These are phyloP conservation scores for Dichomitus squalens DNA, from an alignment of 1,284 basidiomycete species.

Conservation along the genomic window DNA sequence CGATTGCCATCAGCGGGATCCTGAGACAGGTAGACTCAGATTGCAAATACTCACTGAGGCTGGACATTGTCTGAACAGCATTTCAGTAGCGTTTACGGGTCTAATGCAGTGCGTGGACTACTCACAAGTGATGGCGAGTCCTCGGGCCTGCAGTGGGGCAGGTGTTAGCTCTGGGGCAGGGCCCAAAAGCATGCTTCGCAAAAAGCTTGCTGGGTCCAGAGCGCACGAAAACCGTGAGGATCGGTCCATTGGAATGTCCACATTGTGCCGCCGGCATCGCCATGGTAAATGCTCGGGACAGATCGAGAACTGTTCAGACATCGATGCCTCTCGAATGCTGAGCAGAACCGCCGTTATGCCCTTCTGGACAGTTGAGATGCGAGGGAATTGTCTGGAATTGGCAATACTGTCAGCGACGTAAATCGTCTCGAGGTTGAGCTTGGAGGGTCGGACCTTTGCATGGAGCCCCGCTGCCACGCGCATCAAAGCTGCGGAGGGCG, in stretches of 20 bases:
- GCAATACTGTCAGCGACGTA: not conserved
- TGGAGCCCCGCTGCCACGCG: not conserved
- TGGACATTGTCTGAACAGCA: not conserved
- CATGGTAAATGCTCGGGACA: not conserved
- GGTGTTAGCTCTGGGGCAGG: too few relatives aligned
- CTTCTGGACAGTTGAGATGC: not conserved
- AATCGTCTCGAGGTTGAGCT: not conserved
- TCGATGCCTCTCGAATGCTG: not conserved
- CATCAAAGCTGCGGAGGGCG: conserved; percentile 10
- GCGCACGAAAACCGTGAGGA: too few relatives aligned
- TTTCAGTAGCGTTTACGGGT: not conserved
- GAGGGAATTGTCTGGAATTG: not conserved
- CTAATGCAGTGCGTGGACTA: too few relatives aligned
- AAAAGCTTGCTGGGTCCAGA: too few relatives aligned
- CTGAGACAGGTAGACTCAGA: not conserved
- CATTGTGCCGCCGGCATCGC: conserved; percentile 10
- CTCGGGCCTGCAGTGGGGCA: too few relatives aligned
- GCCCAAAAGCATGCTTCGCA: too few relatives aligned
- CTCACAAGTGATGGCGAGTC: too few relatives aligned
- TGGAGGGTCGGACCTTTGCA: too few relatives aligned
- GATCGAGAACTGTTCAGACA: not conserved
- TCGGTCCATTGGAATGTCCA: not conserved
- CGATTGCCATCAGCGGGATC: not conserved
- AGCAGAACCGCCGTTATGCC: not conserved
- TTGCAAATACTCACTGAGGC: not conserved